Base-by-base conservation (phyloP, 2,329 filamentous ascomycete species). In the Sclerotiophoma versabilis region DNA sequence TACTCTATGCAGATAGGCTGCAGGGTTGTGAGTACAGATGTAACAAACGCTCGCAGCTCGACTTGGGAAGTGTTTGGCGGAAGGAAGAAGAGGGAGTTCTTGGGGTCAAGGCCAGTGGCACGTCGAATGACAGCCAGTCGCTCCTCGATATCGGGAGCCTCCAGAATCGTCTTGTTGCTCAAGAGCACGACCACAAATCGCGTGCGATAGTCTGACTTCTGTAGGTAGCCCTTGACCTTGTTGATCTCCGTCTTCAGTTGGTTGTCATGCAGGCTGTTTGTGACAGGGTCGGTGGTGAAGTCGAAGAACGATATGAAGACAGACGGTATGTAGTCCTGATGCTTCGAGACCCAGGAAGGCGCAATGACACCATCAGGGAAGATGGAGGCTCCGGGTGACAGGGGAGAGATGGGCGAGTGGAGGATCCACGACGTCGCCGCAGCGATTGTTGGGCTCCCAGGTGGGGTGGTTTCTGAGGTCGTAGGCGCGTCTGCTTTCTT, bases 281-380 rank as follows among this genome's bases (percentile, higher is more conserved):
- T 84, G n/a, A 85, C 88, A 0, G 86, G 80, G 66, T 96, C 89
- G 19, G 87, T 84, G 4, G 84, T 86, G 52, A 97, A 84, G 29
- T 84, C 83, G 70, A 96, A 96, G 76, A 96, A 95, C 61, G 88
- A 89, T 26, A 96, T 75, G 63, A 91, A 88, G 22, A 91, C 83
- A 57, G 91, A 90, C 1, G 93, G 93, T 19, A 98, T 83, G 15
- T 92, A 80, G 45, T 89, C 81, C 70, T 96, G 93, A 72, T 98
- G 93, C 73, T 98, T 99, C 55, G 85, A 84, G 49, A 96, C 81
- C 93, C 93, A 99, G 57, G 85, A 77, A 17, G 88, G 83, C 56
- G 92, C 87, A 72, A 97, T 86, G 54, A 97, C 80, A 4, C 93
- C 95, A 76, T 98, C 95, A 7, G 93, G 93, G 70, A 95, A 98